Percentiles rank a stretch among this genome's conserved stretches.
Evolutionary conservation across 345 rosid genomes (phyloP).

Genomic region (Jatropha curcas): DNA sequence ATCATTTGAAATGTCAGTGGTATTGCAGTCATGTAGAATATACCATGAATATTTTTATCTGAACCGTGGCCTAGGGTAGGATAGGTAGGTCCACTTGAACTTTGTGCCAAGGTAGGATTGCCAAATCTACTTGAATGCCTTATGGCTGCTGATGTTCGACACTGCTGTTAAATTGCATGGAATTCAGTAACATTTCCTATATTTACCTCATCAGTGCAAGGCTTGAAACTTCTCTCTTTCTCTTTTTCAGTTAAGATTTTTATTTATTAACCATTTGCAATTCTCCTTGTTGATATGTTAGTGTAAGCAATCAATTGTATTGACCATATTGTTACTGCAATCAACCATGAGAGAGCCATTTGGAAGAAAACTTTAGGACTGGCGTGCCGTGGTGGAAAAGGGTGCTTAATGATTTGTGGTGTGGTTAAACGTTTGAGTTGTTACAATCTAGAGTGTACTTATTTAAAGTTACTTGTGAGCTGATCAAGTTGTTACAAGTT

Average conservation of each 20-base stretch:
- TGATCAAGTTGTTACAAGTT: no score
- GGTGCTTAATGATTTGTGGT: not conserved
- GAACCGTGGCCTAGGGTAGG: not conserved
- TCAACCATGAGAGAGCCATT: not conserved
- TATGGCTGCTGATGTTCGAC: not conserved
- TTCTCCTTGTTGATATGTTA: not conserved
- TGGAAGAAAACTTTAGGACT: not conserved
- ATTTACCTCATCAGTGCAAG: not conserved
- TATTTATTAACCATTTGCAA: not conserved
- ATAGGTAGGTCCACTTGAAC: not conserved
- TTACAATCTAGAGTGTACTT: not conserved
- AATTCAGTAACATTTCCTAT: not conserved
- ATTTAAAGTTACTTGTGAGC: no score
- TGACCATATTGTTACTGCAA: not conserved
- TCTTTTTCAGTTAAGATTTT: not conserved
- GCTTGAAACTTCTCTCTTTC: not conserved
- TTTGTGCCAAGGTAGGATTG: not conserved
- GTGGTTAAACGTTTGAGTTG: not conserved
- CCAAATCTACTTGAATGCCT: not conserved
- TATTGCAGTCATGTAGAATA: not conserved
- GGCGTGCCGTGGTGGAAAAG: not conserved
- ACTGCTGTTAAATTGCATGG: not conserved
- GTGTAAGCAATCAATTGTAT: not conserved
- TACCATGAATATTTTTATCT: not conserved
- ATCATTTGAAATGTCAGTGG: not conserved